Percentiles rank a stretch among this genome's conserved stretches.
Conservation (phyloP, 2,329 filamentous ascomycete genomes). For the Lecanosticta acicola region DNA sequence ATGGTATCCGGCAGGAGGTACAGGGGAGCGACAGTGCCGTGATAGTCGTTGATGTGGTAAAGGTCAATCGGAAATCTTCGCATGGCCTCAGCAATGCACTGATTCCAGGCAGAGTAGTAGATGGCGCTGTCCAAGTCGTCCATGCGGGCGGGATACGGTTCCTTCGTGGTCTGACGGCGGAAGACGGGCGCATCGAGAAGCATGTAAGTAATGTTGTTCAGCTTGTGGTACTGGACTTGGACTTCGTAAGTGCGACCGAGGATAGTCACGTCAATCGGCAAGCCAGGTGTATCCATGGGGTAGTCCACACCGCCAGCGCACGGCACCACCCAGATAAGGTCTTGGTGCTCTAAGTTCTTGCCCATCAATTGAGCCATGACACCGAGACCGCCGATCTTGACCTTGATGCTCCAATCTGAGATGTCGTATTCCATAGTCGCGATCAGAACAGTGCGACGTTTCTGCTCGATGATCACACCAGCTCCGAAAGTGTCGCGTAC, state of each 20-base stretch:
- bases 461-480: constrained; percentile 22
- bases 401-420: constrained; percentile 63
- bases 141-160: constrained; percentile 64
- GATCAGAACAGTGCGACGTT: constrained; percentile 55
- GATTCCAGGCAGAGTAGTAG: constrained; percentile 66
- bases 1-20: constrained; percentile 60
- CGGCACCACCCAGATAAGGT: constrained; percentile 54
- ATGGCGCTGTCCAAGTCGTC: constrained; percentile 63
- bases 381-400: constrained; percentile 65
- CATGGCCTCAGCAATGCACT: constrained; percentile 60
- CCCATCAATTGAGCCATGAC: constrained; percentile 68
- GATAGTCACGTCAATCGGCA: constrained; percentile 58
- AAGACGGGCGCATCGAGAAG: constrained; percentile 63
- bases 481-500: constrained; percentile 22
- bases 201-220: constrained; percentile 63
- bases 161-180: constrained; percentile 56
- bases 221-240: constrained; percentile 57
- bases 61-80: constrained; percentile 57
- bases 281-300: constrained; percentile 52
- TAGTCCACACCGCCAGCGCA: constrained; percentile 60
- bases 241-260: constrained; percentile 57
- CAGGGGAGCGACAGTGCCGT: constrained; percentile 57
- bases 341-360: constrained; percentile 58
- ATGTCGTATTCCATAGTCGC: constrained; percentile 70
- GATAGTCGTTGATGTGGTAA: constrained; percentile 64